Percentiles rank a stretch among this genome's conserved stretches.
Conservation (phyloP, 2,329 filamentous ascomycete species). For the Ascocoryne sarcoides region DNA sequence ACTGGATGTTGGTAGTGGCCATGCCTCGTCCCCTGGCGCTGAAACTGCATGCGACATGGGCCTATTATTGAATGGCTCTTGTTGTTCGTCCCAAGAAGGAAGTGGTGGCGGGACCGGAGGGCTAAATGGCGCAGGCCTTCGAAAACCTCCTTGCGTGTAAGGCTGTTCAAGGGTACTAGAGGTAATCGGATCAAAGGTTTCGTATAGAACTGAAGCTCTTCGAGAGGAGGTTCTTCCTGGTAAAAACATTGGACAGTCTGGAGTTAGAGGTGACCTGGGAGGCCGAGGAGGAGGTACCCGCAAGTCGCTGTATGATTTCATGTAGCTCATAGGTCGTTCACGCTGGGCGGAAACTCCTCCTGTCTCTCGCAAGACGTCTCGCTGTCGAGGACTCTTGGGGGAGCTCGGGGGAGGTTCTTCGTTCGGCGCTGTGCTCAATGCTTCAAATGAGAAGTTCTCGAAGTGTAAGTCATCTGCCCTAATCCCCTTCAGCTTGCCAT, state of each 20-base stretch:
- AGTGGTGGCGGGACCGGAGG: constrained; percentile 14
- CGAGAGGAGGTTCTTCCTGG: constrained; percentile 50
- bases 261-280: constrained; percentile 37
- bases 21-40: constrained; percentile 35
- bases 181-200: constrained; percentile 33
- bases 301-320: constrained; percentile 36
- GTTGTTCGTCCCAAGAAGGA: constrained; percentile 23
- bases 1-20: constrained; percentile 32
- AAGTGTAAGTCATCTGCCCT: constrained; percentile 37
- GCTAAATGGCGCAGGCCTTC: constrained; percentile 36
- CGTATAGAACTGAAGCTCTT: constrained; percentile 35
- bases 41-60: constrained; percentile 33
- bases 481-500: constrained; percentile 31
- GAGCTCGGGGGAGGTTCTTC: constrained; percentile 9
- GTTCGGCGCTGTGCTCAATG: constrained; percentile 23
- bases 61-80: constrained; percentile 17
- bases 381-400: constrained; percentile 12
- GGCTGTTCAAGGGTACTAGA: constrained; percentile 34
- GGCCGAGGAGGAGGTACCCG: constrained; percentile 38
- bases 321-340: constrained; percentile 11
- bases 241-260: constrained; percentile 34
- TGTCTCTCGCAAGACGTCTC: constrained; percentile 13
- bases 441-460: constrained; percentile 40
- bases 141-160: constrained; percentile 37
- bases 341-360: constrained; percentile 11